phyloP scores from a whole-genome alignment of 805 yeast species.

The Ogataea methanolica region DNA sequence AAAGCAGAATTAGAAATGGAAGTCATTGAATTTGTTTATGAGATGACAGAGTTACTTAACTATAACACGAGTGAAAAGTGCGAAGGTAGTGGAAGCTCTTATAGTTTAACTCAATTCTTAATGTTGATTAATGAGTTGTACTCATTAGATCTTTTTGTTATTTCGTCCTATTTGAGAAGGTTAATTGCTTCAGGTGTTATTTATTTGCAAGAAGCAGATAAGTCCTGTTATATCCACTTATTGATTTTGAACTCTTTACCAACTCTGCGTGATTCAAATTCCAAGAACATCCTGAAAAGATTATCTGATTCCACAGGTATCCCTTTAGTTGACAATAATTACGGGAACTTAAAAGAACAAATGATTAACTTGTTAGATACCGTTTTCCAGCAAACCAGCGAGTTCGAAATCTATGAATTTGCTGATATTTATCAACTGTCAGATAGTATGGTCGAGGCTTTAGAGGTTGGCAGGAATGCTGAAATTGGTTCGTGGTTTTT shows the following conservation, averaged over 20 bases:
- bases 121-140: slow-evolving; percentile 50
- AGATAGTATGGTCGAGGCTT: slow-evolving; percentile 6
- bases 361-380: slow-evolving; percentile 4
- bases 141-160: slow-evolving; percentile 42
- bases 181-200: slow-evolving; percentile 84
- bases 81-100: slow-evolving; percentile 4
- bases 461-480: slow-evolving; percentile 12
- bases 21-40: slow-evolving; percentile 30
- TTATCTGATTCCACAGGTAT: slow-evolving; percentile 24
- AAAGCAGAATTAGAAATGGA: slow-evolving; percentile 28
- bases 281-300: slow-evolving; percentile 27
- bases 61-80: slow-evolving; percentile 9
- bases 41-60: slow-evolving; percentile 25
- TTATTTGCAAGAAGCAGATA: slow-evolving; percentile 48
- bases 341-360: slow-evolving; percentile 6
- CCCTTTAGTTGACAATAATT: slow-evolving; percentile 7
- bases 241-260: slow-evolving; percentile 56
- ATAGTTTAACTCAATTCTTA: slow-evolving; percentile 30
- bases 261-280: slow-evolving; percentile 39
- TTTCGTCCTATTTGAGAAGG: slow-evolving; percentile 69
- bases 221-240: slow-evolving; percentile 51
- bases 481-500: slow-evolving; percentile 10
- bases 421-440: slow-evolving; percentile 7
- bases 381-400: not conserved
- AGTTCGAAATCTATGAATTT: slow-evolving; percentile 6